Conservation (phyloP, 2,329 filamentous ascomycete genomes). For the Curvularia verruculosa region DNA sequence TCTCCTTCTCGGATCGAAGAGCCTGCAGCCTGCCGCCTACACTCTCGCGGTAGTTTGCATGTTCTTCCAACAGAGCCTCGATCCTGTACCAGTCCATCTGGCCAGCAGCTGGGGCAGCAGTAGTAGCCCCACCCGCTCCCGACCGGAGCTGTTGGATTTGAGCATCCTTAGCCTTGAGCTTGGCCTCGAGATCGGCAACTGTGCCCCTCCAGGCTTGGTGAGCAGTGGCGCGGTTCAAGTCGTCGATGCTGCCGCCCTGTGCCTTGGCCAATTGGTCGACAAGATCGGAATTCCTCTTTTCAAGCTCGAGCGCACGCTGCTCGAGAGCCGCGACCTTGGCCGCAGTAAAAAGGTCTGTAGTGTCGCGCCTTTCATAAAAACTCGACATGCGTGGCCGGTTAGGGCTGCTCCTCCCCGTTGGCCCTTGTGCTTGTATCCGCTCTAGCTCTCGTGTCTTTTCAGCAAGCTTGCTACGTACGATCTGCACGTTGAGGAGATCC, state of each 20-base stretch:
- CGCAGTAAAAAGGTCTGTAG: slow-evolving; percentile 50
- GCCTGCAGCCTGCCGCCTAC: slow-evolving; percentile 47
- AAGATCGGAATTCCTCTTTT: slow-evolving; percentile 49
- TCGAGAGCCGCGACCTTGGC: slow-evolving; percentile 53
- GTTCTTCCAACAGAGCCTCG: slow-evolving; percentile 50
- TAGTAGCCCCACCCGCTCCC: slow-evolving; percentile 3
- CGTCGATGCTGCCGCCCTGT: slow-evolving; percentile 38
- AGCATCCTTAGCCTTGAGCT: slow-evolving; percentile 39
- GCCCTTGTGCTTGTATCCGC: slow-evolving; percentile 28
- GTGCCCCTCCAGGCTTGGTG: slow-evolving; percentile 47
- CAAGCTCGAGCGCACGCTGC: slow-evolving; percentile 52
- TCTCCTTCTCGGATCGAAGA: slow-evolving; percentile 51
- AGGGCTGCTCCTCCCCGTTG: slow-evolving; percentile 30
- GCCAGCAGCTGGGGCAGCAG: slow-evolving; percentile 7
- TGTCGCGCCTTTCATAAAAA: slow-evolving; percentile 44
- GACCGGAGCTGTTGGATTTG: slow-evolving; percentile 32
- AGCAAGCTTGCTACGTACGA: slow-evolving; percentile 49
- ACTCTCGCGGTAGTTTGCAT: slow-evolving; percentile 47
- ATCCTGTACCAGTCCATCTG: slow-evolving; percentile 43
- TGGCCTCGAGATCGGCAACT: slow-evolving; percentile 38
- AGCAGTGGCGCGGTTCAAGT: slow-evolving; percentile 43
- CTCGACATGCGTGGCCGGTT: slow-evolving; percentile 37
- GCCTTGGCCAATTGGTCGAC: slow-evolving; percentile 38
- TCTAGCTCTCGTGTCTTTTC: slow-evolving; percentile 49
- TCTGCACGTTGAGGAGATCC: slow-evolving; percentile 50